Evolutionary conservation across 2,329 filamentous ascomycete species (phyloP).

Genomic region (Pseudocercospora cruenta): DNA sequence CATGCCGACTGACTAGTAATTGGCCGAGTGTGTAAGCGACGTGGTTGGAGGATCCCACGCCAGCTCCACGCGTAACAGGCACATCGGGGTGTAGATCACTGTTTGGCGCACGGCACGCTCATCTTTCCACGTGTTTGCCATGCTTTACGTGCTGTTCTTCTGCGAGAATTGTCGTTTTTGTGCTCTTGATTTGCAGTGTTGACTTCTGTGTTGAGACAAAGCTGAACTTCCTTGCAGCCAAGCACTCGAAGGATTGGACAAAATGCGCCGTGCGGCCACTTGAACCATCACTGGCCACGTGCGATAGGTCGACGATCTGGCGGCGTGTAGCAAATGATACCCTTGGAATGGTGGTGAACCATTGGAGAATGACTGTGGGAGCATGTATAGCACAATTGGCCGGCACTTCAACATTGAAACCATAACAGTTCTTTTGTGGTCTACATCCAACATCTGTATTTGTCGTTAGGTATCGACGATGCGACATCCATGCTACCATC

Average conservation of each 20-base stretch:
- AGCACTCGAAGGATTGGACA: not conserved
- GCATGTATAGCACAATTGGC: not conserved
- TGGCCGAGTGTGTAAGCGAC: not conserved
- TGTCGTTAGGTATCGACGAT: not conserved
- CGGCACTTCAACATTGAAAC: slow-evolving; percentile 3
- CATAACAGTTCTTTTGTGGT: slow-evolving; percentile 3
- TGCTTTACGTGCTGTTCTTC: slow-evolving; percentile 1
- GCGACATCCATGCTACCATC: not conserved
- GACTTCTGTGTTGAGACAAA: not conserved
- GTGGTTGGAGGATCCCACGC: slow-evolving; percentile 4
- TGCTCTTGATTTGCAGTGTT: not conserved
- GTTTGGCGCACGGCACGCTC: slow-evolving; percentile 5
- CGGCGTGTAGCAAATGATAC: not conserved
- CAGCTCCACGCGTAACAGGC: not conserved
- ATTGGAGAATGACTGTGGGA: not conserved
- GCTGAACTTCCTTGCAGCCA: not conserved
- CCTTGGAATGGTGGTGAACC: not conserved
- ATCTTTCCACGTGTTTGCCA: slow-evolving; percentile 1
- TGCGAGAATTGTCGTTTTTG: not conserved
- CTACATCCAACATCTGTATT: not conserved
- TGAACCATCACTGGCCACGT: not conserved
- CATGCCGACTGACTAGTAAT: slow-evolving; percentile 2
- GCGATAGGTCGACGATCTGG: slow-evolving; percentile 2
- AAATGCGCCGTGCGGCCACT: slow-evolving; percentile 5
- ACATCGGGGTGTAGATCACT: slow-evolving; percentile 6